phyloP scores from a whole-genome alignment of 257 asterid species.

The Salvia miltiorrhiza region DNA sequence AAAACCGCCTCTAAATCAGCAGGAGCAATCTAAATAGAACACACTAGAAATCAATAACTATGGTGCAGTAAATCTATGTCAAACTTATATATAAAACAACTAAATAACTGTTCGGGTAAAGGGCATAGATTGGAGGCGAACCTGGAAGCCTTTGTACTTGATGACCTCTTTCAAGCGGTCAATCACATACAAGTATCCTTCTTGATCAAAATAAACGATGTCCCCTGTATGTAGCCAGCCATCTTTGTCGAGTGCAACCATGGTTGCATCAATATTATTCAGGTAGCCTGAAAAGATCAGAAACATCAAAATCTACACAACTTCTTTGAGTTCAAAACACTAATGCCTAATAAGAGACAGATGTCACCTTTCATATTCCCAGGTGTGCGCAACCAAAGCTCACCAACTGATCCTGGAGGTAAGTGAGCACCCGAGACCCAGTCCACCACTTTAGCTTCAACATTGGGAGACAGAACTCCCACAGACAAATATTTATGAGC shows the following conservation, averaged over 20 bases:
- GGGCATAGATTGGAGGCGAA: slow-evolving; percentile 26
- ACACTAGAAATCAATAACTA: background rate
- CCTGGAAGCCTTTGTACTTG: slow-evolving; percentile 95
- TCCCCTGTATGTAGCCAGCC: slow-evolving; percentile 95
- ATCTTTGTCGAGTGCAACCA: slow-evolving; percentile 49
- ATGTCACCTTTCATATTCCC: slow-evolving; percentile 74
- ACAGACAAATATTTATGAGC: slow-evolving; percentile 50
- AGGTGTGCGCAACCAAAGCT: slow-evolving; percentile 78
- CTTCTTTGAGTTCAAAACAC: background rate
- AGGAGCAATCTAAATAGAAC: slow-evolving; percentile 68
- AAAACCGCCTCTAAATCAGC: slow-evolving; percentile 80
- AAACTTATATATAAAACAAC: background rate
- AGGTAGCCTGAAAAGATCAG: slow-evolving; percentile 54
- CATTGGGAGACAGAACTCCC: slow-evolving; percentile 70
- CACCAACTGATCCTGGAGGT: slow-evolving; percentile 73
- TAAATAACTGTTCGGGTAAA: background rate
- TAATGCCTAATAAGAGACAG: background rate
- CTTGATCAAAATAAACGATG: slow-evolving; percentile 69
- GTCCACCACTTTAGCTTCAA: slow-evolving; percentile 74
- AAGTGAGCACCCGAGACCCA: slow-evolving; percentile 49
- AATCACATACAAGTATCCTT: slow-evolving; percentile 61
- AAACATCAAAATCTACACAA: background rate
- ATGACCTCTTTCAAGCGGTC: slow-evolving; percentile 86
- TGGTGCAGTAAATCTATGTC: background rate
- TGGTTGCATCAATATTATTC: slow-evolving; percentile 58